Evolutionary conservation across 495 filamentous ascomycete genomes (phyloP).

Genomic region (Halenospora varia): DNA sequence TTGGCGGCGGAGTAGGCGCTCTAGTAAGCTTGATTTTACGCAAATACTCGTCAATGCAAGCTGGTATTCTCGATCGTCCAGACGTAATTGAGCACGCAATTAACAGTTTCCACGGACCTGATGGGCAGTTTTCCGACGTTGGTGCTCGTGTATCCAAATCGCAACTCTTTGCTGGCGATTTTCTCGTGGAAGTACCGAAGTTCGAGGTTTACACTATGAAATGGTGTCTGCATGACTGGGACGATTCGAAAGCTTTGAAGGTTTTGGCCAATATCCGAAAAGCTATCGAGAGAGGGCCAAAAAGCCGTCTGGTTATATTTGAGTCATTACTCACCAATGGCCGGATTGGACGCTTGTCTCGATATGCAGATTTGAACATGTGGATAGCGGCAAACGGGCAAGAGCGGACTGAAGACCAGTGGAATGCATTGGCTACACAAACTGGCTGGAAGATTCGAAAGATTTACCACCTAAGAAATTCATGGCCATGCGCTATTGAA

Average conservation of each 20-base stretch:
- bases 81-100: not conserved
- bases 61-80: not conserved
- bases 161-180: not conserved
- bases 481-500: slow-evolving; percentile 25
- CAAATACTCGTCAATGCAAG: not conserved
- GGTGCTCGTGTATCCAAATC: not conserved
- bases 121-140: not conserved
- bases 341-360: not conserved
- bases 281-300: not conserved
- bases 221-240: not conserved
- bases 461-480: slow-evolving; percentile 19
- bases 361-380: not conserved
- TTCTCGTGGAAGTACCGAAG: not conserved
- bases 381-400: not conserved
- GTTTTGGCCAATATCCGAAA: not conserved
- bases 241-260: not conserved
- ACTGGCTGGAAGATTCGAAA: slow-evolving; percentile 20
- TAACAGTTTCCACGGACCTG: not conserved
- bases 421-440: slow-evolving; percentile 11
- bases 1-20: not conserved
- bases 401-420: slow-evolving; percentile 3
- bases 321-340: not conserved
- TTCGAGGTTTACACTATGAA: not conserved
- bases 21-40: not conserved
- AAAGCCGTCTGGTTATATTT: not conserved